Evolutionary conservation across 805 yeast genomes (phyloP), one percentile per base, ranked within the genome.

Genomic region (Cyberlindnera maclurae): DNA sequence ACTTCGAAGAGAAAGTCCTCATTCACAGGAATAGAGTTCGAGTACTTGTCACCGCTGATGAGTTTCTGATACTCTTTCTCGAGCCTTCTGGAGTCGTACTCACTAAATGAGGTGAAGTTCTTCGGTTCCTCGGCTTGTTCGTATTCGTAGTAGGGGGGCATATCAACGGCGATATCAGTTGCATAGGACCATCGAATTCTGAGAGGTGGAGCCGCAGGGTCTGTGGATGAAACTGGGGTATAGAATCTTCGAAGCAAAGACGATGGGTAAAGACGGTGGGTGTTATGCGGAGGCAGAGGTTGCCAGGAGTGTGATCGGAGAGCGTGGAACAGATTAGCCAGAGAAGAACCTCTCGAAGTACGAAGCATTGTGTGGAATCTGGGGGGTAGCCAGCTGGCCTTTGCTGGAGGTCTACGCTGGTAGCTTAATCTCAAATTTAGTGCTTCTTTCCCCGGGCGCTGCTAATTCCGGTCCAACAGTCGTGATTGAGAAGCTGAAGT

Each of bases 1-100:
- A 87, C 96, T 50, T 77, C 75, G 51, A 83, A 84, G 18, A 90
- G 63, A 17, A 75, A 73, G 54, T 89, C 97, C 51, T 86, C 95
- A 53, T 80, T 80, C 2, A 90, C 97, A 1, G 73, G 71, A 3
- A 82, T 73, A 13, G 26, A 31, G 15, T 39, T 36, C 12, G 15
- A 18, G 3, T 28, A 17, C 4, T 20, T 29, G 4, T 15, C 31
- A n/a, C 38, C 38, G 28, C 40, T 33, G 9, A 24, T 26, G 12
- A 32, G 35, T 31, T 45, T 40, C 24, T 45, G 44, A 17, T 48
- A 43, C 16, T 44, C 51, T 2, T 42, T 36, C 51, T 89, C 97
- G 20, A 90, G 58, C 22, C 75, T 63, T 1, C 57, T 51, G 1
- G 83, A 76, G 58, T 89, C 97, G 29, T 57, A 53, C 22, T 59